phyloP scores from a whole-genome alignment of 2,329 filamentous ascomycete species.

The Colletotrichum sp. region DNA sequence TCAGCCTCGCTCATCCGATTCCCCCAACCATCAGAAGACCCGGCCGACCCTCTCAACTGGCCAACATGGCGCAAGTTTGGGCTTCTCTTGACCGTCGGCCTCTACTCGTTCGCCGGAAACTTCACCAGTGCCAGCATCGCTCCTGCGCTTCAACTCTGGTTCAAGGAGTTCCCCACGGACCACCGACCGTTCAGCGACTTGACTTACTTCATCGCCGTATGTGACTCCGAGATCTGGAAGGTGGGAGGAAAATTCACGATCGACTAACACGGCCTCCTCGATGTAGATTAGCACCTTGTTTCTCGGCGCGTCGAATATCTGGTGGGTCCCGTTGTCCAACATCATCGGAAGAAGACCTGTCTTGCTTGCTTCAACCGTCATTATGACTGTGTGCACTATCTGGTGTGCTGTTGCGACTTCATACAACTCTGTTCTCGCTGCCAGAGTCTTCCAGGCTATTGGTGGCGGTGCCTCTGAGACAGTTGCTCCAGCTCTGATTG shows the following conservation, averaged over 20 bases:
- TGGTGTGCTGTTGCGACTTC: slow-evolving; percentile 30
- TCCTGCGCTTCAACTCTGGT: slow-evolving; percentile 36
- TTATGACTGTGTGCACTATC: slow-evolving; percentile 29
- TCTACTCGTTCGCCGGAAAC: slow-evolving; percentile 40
- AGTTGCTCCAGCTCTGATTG: slow-evolving; percentile 35
- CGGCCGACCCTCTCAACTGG: slow-evolving; percentile 41
- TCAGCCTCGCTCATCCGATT: slow-evolving; percentile 20
- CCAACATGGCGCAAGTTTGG: slow-evolving; percentile 34
- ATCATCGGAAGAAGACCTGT: slow-evolving; percentile 36
- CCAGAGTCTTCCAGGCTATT: slow-evolving; percentile 36
- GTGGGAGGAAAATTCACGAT: too few relatives aligned
- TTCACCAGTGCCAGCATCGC: slow-evolving; percentile 36
- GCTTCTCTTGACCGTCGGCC: slow-evolving; percentile 29
- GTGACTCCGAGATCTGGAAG: too few relatives aligned
- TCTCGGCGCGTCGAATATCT: slow-evolving; percentile 37
- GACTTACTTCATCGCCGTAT: slow-evolving; percentile 33
- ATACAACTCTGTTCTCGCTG: slow-evolving; percentile 29
- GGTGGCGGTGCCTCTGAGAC: slow-evolving; percentile 39
- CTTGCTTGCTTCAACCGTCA: slow-evolving; percentile 31
- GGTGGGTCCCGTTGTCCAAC: slow-evolving; percentile 42
- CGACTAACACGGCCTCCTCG: not conserved
- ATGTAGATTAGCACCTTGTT: slow-evolving; percentile 36
- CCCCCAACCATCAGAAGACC: slow-evolving; percentile 32
- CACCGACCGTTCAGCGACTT: slow-evolving; percentile 28
- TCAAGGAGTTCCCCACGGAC: slow-evolving; percentile 30